Conservation (phyloP, 441 rosid species). For the Metrosideros polymorpha region DNA sequence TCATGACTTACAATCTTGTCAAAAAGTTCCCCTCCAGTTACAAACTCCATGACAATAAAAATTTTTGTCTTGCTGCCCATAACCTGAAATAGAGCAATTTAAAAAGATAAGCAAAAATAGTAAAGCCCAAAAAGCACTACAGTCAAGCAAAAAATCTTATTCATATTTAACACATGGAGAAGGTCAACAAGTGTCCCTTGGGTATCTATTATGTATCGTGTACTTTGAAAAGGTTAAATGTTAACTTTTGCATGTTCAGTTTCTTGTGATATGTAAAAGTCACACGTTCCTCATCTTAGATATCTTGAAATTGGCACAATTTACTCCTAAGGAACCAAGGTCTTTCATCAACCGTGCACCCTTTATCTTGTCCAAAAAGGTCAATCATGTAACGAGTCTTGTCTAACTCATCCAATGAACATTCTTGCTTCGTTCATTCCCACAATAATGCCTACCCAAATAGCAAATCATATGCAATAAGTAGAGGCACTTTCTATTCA, state of each 20-base stretch:
- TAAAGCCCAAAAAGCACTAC: neutral
- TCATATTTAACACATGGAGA: neutral
- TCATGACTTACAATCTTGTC: conserved; percentile 73
- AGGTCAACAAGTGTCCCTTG: neutral
- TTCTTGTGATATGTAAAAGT: neutral
- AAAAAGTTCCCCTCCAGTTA: conserved; percentile 92
- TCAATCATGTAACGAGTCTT: neutral
- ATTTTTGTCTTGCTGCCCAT: conserved; percentile 96
- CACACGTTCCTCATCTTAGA: neutral
- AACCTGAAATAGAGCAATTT: conserved; percentile 34
- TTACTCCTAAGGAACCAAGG: neutral
- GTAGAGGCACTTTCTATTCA: neutral
- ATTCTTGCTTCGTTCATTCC: neutral
- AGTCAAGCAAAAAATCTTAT: neutral
- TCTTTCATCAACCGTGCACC: neutral
- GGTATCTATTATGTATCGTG: neutral
- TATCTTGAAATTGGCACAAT: neutral
- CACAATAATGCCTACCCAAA: neutral
- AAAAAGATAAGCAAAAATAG: neutral
- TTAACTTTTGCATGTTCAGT: neutral
- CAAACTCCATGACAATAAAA: conserved; percentile 78
- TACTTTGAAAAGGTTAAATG: neutral
- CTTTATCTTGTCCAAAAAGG: neutral
- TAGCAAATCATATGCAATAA: neutral
- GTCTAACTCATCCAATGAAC: neutral